Conservation (phyloP, 805 yeast species). For the Saturnispora bothae region DNA sequence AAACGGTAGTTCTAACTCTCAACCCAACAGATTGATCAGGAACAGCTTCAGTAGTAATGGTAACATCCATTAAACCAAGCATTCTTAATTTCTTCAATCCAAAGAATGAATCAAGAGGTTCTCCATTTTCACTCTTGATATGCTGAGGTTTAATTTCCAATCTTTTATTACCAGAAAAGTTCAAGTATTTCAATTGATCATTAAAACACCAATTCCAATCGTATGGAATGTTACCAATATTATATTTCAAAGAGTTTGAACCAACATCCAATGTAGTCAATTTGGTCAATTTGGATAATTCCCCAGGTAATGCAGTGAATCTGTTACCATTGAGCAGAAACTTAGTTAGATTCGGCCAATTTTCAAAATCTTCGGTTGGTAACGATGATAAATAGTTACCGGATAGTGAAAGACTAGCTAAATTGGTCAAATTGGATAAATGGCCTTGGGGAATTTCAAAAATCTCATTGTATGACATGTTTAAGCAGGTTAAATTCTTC, state of each 20-base stretch:
- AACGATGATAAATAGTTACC: conserved; percentile 74
- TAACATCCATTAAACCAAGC: conserved; percentile 89
- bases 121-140: conserved; percentile 36
- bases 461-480: conserved; percentile 75
- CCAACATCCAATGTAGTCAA: conserved; percentile 80
- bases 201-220: conserved; percentile 98
- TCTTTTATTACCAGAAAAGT: conserved; percentile 86
- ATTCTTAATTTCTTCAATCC: conserved; percentile 57
- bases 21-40: conserved; percentile 81
- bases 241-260: conserved; percentile 80
- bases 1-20: conserved; percentile 84
- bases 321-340: conserved; percentile 75
- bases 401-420: conserved; percentile 62
- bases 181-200: conserved; percentile 61
- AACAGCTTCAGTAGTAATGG: conserved; percentile 75
- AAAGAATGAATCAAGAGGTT: conserved; percentile 57
- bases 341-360: conserved; percentile 44
- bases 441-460: conserved; percentile 76
- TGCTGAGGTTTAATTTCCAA: conserved; percentile 73
- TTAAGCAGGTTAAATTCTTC: conserved; percentile 48
- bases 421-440: conserved; percentile 40
- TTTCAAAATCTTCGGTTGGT: conserved; percentile 78
- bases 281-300: conserved; percentile 55
- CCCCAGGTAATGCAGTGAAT: conserved; percentile 81
- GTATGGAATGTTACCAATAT: conserved; percentile 86